Conservation (phyloP, 495 filamentous ascomycete species). For the Neurospora sublineolata region DNA sequence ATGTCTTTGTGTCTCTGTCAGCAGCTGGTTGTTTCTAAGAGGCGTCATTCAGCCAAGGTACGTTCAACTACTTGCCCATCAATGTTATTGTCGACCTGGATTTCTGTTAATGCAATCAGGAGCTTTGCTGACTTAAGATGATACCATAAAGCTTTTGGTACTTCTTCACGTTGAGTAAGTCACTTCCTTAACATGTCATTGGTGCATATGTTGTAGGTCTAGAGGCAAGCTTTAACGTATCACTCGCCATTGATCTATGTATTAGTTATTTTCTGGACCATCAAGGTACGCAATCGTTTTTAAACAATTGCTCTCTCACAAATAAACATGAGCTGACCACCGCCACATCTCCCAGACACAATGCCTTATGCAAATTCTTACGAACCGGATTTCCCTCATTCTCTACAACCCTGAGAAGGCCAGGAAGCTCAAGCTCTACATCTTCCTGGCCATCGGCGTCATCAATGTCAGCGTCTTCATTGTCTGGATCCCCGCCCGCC, state of each 20-base stretch:
- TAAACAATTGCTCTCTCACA: neutral
- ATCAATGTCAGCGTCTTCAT: conserved; percentile 39
- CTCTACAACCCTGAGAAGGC: conserved; percentile 21
- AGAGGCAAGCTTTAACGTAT: neutral
- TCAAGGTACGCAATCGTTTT: conserved; percentile 7
- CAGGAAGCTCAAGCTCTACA: conserved; percentile 22
- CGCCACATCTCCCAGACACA: conserved; percentile 20
- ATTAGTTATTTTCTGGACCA: conserved; percentile 20
- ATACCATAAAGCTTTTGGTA: conserved; percentile 7
- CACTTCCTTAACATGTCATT: neutral
- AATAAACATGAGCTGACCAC: neutral
- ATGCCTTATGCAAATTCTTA: conserved; percentile 37
- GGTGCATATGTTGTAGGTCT: neutral
- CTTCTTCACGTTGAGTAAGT: conserved; percentile 14
- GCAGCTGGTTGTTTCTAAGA: conserved; percentile 18
- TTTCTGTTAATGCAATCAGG: neutral
- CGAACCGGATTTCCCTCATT: conserved; percentile 36
- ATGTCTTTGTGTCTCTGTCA: conserved; percentile 8
- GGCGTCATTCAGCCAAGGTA: conserved; percentile 14
- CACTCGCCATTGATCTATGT: neutral
- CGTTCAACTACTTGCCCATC: neutral
- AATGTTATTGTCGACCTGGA: too few species aligned
- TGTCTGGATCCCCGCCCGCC: conserved; percentile 40
- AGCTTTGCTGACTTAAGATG: neutral
- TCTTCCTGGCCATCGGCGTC: conserved; percentile 26